Evolutionary conservation across 2,329 filamentous ascomycete species (phyloP).

Genomic region (Helotiales sp.): DNA sequence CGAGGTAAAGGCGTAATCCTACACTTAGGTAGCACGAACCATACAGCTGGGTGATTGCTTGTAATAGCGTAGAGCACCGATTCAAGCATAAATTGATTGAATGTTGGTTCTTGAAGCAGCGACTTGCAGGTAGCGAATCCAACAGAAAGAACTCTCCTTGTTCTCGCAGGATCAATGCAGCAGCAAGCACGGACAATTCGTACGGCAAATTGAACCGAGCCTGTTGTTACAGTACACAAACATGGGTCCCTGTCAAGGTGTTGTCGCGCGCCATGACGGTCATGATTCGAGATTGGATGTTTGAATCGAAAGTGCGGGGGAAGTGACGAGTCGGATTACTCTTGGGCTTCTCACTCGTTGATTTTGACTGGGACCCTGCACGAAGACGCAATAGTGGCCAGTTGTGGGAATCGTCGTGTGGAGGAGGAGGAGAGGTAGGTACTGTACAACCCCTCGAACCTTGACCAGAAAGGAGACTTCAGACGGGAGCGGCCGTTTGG

Average conservation of each 20-base stretch:
- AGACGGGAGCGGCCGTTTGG: conserved; percentile 7
- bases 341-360: not conserved
- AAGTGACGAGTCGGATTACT: not conserved
- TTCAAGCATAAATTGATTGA: not conserved
- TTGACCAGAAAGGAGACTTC: not conserved
- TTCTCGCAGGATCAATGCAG: not conserved
- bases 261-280: not conserved
- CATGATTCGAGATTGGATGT: not conserved
- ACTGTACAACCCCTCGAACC: too few relatives aligned
- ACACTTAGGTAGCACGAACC: not conserved
- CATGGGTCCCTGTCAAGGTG: conserved; percentile 1
- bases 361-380: not conserved
- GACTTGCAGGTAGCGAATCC: not conserved
- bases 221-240: not conserved
- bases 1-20: not conserved
- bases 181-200: not conserved
- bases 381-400: not conserved
- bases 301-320: not conserved
- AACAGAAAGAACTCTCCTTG: conserved; percentile 2
- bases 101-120: conserved; percentile 6
- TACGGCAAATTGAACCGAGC: not conserved
- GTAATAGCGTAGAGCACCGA: conserved; percentile 2
- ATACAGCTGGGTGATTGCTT: not conserved
- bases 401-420: not conserved
- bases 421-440: not conserved